Percentiles rank a stretch among this genome's conserved stretches.
Evolutionary conservation across 2,329 filamentous ascomycete species (phyloP).

Genomic region (Phialemonium atrogriseum): DNA sequence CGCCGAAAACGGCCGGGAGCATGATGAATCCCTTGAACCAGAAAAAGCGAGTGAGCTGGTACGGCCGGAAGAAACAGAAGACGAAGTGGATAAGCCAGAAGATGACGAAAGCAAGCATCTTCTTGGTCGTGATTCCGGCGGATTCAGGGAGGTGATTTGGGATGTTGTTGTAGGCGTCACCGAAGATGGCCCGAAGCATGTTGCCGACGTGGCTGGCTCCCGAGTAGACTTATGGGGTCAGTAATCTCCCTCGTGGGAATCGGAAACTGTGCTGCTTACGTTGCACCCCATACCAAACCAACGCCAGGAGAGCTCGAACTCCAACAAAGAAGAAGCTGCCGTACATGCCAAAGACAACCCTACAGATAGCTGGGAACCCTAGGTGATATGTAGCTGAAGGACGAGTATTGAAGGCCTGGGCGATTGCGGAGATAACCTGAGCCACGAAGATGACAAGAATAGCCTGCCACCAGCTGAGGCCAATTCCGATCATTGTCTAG

Average conservation of each 20-base stretch:
- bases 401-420: slow-evolving; percentile 35
- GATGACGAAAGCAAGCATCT: slow-evolving; percentile 18
- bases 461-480: slow-evolving; percentile 34
- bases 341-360: slow-evolving; percentile 31
- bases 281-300: slow-evolving; percentile 28
- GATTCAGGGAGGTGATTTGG: slow-evolving; percentile 29
- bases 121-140: slow-evolving; percentile 24
- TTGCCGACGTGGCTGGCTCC: slow-evolving; percentile 10
- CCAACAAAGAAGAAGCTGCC: slow-evolving; percentile 33
- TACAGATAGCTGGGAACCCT: slow-evolving; percentile 28
- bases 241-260: neutral
- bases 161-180: slow-evolving; percentile 26
- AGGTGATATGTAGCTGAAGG: slow-evolving; percentile 32
- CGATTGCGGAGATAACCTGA: slow-evolving; percentile 30
- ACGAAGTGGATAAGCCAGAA: slow-evolving; percentile 15
- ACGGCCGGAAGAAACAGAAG: slow-evolving; percentile 20
- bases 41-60: slow-evolving; percentile 19
- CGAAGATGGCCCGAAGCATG: slow-evolving; percentile 20
- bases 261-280: slow-evolving; percentile 6
- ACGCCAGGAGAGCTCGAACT: slow-evolving; percentile 28
- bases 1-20: slow-evolving; percentile 24
- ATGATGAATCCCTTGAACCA: slow-evolving; percentile 17
- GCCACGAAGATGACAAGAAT: slow-evolving; percentile 34
- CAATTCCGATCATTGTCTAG: slow-evolving; percentile 27
- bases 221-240: slow-evolving; percentile 6